phyloP scores from a whole-genome alignment of 306 rosid genomes.

The Malus sylvestris region DNA sequence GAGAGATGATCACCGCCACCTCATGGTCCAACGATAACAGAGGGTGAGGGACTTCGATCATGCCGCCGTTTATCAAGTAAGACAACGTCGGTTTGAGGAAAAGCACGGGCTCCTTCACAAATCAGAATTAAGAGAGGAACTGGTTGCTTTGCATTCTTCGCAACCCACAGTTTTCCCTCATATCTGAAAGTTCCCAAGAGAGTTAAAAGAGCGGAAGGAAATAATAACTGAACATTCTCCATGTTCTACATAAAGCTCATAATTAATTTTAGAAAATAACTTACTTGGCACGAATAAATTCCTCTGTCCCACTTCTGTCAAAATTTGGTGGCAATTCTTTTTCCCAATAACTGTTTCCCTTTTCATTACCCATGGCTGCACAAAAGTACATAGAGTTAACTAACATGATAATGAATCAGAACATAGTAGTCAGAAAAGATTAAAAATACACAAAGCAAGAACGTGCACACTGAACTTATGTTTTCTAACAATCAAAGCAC shows the following conservation, averaged over 20 bases:
- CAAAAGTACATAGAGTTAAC: too few relatives aligned
- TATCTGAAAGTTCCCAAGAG: constrained; percentile 50
- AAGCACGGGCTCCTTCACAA: constrained; percentile 64
- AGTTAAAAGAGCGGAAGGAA: constrained; percentile 13
- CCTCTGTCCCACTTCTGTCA: constrained; percentile 41
- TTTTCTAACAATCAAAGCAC: background rate
- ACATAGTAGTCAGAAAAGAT: too few relatives aligned
- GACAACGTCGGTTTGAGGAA: constrained; percentile 87
- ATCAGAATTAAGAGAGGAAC: constrained; percentile 1
- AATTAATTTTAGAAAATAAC: constrained; percentile 15
- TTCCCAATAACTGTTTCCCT: constrained; percentile 73
- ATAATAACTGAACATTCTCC: constrained; percentile 8
- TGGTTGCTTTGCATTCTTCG: constrained; percentile 24
- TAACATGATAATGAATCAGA: too few relatives aligned
- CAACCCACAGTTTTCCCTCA: constrained; percentile 59
- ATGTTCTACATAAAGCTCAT: constrained; percentile 2
- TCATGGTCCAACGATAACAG: constrained; percentile 53
- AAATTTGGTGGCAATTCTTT: constrained; percentile 48
- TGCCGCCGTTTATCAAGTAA: constrained; percentile 74
- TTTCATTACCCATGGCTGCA: too few relatives aligned
- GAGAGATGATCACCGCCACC: too few relatives aligned
- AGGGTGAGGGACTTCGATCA: constrained; percentile 76
- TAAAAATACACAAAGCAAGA: too few relatives aligned
- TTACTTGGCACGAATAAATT: constrained; percentile 70
- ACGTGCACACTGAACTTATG: background rate